Conservation (phyloP, 495 filamentous ascomycete species). For the Trichoderma reesei region DNA sequence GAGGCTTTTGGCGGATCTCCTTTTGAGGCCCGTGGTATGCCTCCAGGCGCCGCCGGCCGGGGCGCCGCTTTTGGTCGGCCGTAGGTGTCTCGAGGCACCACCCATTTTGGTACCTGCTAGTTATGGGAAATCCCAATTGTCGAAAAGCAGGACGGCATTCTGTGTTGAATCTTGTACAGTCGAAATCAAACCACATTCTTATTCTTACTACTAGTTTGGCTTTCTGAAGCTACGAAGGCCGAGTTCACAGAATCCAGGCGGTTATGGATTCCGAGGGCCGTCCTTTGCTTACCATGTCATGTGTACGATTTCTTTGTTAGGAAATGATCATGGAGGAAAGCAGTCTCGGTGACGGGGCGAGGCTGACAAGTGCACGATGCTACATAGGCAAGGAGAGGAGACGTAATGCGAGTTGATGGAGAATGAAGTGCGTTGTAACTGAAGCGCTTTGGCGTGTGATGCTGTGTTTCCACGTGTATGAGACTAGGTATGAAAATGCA, state of each 20-base stretch:
- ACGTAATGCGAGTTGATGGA: background rate
- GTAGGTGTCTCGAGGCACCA: constrained; percentile 1
- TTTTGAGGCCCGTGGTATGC: constrained; percentile 25
- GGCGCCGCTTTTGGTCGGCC: constrained; percentile 10
- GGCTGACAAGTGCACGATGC: background rate
- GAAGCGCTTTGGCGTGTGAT: background rate
- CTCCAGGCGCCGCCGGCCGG: constrained; percentile 12
- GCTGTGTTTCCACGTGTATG: background rate
- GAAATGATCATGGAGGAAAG: background rate
- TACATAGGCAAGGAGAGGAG: background rate
- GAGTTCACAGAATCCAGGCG: background rate
- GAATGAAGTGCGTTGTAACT: background rate
- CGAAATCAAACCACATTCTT: background rate
- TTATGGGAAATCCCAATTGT: background rate
- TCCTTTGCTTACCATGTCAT: background rate
- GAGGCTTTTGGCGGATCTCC: constrained; percentile 25
- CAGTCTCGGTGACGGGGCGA: background rate
- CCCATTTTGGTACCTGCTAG: too few species aligned
- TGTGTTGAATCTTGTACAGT: background rate
- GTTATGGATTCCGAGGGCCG: background rate
- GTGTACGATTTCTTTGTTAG: background rate
- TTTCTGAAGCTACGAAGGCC: background rate
- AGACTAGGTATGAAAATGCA: too few species aligned
- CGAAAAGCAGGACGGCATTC: background rate
- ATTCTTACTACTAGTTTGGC: background rate